These are phyloP conservation scores for Mucor saturninus DNA, from an alignment of 371 early-diverging fungal species.

Conservation along the genomic window DNA sequence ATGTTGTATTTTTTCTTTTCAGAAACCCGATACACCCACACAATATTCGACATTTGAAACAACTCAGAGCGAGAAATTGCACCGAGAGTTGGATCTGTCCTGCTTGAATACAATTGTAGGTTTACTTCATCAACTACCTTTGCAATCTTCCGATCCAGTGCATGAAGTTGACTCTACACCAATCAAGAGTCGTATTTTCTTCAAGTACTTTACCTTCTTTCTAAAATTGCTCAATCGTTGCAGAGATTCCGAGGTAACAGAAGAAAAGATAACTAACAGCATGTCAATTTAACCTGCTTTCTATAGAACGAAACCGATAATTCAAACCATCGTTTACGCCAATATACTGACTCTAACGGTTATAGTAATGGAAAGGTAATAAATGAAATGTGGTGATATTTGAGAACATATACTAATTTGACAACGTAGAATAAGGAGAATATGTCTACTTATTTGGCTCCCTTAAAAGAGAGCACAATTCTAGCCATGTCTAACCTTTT, in stretches of 20 bases:
- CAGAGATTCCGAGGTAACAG: slow-evolving; percentile 63
- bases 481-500: slow-evolving; percentile 88
- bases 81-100: slow-evolving; percentile 81
- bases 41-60: slow-evolving; percentile 47
- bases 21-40: slow-evolving; percentile 44
- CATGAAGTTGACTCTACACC: slow-evolving; percentile 69
- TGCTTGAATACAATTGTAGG: slow-evolving; percentile 85
- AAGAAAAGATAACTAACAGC: not conserved
- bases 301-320: slow-evolving; percentile 17
- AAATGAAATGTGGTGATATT: not conserved
- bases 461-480: slow-evolving; percentile 84
- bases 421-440: slow-evolving; percentile 21
- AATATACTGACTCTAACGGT: slow-evolving; percentile 3
- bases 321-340: slow-evolving; percentile 14
- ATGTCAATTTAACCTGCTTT: not conserved
- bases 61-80: slow-evolving; percentile 63
- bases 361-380: slow-evolving; percentile 18
- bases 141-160: slow-evolving; percentile 76
- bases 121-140: slow-evolving; percentile 79
- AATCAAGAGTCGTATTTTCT: slow-evolving; percentile 80
- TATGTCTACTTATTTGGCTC: slow-evolving; percentile 46
- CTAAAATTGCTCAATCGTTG: slow-evolving; percentile 85
- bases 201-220: slow-evolving; percentile 89
- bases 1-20: not conserved
- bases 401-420: not conserved